Evolutionary conservation across 2,329 filamentous ascomycete genomes (phyloP), one percentile per base, ranked within the genome.

Genomic region (Claviceps purpurea): DNA sequence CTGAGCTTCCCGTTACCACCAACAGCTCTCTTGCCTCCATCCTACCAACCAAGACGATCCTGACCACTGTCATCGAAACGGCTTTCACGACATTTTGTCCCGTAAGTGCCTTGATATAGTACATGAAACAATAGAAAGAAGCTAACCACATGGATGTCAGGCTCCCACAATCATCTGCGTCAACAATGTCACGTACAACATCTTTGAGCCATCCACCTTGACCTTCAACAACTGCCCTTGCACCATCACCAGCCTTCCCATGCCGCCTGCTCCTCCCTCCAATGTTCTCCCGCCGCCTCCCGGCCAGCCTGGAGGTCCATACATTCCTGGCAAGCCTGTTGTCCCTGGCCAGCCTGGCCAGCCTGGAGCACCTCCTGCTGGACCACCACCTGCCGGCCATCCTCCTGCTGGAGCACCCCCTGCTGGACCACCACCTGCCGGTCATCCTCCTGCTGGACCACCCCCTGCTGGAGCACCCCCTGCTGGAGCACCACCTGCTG

Each of bases 211-310:
- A 30, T 71, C 68, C 38, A 71, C 67, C 43, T 50, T 75, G 52
- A 74, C 72, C 56, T 63, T 75, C 57, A 72, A 68, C 50, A 70
- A 74, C 65, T 75, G 73, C 58, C 72, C 72, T 51, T 74, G 72
- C 60, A 72, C 70, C 39, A 56, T 73, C 50, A 69, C 49, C 30
- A 34, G 38, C 3, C 34, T 16, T 22, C 34, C 65, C 50, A 61
- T 67, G 20, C 18, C 45, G 8, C 7, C 42, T 13, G 44, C 47
- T 10, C 54, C 41, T 47, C 54, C 4, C 14, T 30, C 20, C 18
- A n/a, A 39, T 1, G 39, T 24, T 11, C 10, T 40, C 11, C 48
- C 55, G 22, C 47, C 47, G n/a, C 54, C 46, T 26, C 16, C 26
- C 49, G 37, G 40, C 16, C 46, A 53, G 18, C 45, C 26, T 3